These are phyloP conservation scores for Chondrostereum purpureum DNA, from an alignment of 1,284 basidiomycete genomes.

Conservation along the genomic window DNA sequence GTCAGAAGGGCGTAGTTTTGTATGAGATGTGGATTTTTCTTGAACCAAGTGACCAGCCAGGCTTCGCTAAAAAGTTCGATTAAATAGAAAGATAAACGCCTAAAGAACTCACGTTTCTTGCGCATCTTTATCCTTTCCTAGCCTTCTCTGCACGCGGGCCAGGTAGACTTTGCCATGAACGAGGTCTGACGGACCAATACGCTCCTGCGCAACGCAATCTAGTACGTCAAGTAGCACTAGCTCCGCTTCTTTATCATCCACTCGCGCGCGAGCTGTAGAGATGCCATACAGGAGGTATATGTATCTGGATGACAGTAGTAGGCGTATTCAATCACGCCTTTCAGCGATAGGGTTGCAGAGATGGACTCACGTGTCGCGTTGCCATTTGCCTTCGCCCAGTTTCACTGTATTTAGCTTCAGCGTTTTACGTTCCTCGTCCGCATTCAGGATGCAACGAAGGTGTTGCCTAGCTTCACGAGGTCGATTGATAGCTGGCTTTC, in stretches of 20 bases:
- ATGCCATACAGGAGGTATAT: not conserved
- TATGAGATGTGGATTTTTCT: not conserved
- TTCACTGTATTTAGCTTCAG: too few relatives aligned
- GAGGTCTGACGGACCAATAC: too few relatives aligned
- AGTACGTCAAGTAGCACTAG: not conserved
- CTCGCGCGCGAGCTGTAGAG: not conserved
- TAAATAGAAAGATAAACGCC: too few relatives aligned
- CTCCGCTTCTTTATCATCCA: conserved; percentile 1
- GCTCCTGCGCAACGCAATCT: not conserved
- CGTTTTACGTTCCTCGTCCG: too few relatives aligned
- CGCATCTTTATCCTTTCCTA: too few relatives aligned
- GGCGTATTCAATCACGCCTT: too few relatives aligned
- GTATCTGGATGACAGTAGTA: too few relatives aligned
- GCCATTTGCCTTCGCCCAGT: too few relatives aligned
- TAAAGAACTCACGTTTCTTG: too few relatives aligned
- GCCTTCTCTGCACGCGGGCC: not conserved
- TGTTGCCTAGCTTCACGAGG: conserved; percentile 1
- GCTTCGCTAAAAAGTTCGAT: not conserved
- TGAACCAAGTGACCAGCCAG: conserved; percentile 1
- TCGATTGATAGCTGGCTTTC: not conserved
- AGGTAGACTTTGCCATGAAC: not conserved
- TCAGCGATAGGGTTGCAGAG: too few relatives aligned
- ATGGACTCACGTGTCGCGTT: too few relatives aligned
- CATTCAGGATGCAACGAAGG: conserved; percentile 1
- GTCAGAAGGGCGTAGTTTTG: not conserved